Conservation (phyloP, 169 alveolate genomes). For the Plasmodium berghei region DNA sequence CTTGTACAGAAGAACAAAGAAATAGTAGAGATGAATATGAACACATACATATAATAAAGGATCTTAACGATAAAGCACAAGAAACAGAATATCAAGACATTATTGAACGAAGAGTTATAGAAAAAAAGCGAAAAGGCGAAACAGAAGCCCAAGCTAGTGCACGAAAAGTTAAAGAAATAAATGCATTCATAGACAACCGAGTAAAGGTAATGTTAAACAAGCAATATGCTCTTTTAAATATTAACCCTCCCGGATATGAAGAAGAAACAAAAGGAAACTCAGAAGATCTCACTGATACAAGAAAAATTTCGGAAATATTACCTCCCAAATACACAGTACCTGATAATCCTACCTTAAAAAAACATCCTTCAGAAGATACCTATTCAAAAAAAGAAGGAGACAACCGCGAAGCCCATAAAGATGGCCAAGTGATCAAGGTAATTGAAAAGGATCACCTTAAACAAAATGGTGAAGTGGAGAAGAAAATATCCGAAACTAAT, state of each 20-base stretch:
- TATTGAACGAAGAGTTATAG: constrained; percentile 1
- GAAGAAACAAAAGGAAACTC: neutral
- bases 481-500: too few species aligned
- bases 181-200: constrained; percentile 1
- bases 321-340: too few species aligned
- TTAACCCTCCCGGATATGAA: neutral
- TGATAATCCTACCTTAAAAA: too few species aligned
- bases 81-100: neutral
- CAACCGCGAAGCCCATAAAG: too few species aligned
- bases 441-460: too few species aligned
- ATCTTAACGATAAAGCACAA: neutral
- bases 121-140: constrained; percentile 1
- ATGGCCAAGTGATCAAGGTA: too few species aligned
- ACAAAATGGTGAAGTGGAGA: too few species aligned
- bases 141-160: constrained; percentile 18
- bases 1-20: constrained; percentile 30
- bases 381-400: too few species aligned
- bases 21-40: neutral
- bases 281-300: neutral
- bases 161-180: constrained; percentile 3
- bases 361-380: too few species aligned
- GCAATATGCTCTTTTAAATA: neutral
- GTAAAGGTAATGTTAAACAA: constrained; percentile 8
- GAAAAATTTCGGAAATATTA: too few species aligned
- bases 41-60: neutral